Percentiles rank a stretch among this genome's conserved stretches.
phyloP scores from a whole-genome alignment of 2,329 filamentous ascomycete genomes.

The Aspergillus quadrilineatus region DNA sequence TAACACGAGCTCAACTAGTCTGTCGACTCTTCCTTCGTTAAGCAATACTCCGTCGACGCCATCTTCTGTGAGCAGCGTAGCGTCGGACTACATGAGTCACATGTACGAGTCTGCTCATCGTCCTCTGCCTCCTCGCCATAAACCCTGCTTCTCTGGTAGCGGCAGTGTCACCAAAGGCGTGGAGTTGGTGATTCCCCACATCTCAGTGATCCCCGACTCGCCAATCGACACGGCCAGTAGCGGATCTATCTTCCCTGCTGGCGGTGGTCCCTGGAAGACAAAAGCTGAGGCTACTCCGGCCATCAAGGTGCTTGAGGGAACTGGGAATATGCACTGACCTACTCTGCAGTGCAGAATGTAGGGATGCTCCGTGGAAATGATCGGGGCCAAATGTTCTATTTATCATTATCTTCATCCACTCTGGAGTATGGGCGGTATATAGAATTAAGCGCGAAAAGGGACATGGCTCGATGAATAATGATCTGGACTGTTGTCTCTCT shows the following conservation, averaged over 20 bases:
- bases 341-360: neutral
- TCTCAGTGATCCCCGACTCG: constrained; percentile 21
- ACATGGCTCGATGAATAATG: constrained; percentile 16
- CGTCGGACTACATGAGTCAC: constrained; percentile 33
- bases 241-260: constrained; percentile 32
- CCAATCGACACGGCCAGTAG: constrained; percentile 22
- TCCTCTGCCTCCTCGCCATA: constrained; percentile 42
- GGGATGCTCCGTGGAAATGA: neutral
- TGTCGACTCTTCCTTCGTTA: constrained; percentile 37
- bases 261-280: constrained; percentile 30
- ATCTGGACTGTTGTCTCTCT: constrained; percentile 5
- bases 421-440: constrained; percentile 4
- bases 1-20: constrained; percentile 33
- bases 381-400: neutral
- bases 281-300: constrained; percentile 14
- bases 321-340: neutral
- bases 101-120: constrained; percentile 31
- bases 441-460: constrained; percentile 10
- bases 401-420: neutral
- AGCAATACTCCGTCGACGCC: constrained; percentile 39
- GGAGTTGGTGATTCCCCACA: constrained; percentile 43
- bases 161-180: constrained; percentile 34
- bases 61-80: constrained; percentile 40
- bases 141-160: constrained; percentile 37
- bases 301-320: constrained; percentile 4